Evolutionary conservation across 164 flowering plant genomes (phyloP).

Genomic region (Vitis vinifera): DNA sequence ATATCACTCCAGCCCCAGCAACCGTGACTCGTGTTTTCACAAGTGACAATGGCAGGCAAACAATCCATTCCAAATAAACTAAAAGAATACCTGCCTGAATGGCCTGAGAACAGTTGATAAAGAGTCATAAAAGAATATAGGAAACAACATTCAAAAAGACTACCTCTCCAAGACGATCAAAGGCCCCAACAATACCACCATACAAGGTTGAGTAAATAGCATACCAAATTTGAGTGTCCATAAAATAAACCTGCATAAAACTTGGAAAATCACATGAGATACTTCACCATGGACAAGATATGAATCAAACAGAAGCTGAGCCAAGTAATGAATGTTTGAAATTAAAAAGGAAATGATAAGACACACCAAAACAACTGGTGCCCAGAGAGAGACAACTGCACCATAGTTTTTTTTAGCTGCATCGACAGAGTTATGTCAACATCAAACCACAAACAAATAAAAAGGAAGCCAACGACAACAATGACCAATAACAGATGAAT

Average conservation of each 20-base stretch:
- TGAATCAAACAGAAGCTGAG: neutral
- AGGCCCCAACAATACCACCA: slow-evolving; percentile 93
- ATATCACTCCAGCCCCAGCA: too few species aligned
- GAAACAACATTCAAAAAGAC: neutral
- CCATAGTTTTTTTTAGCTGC: slow-evolving; percentile 81
- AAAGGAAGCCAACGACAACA: slow-evolving; percentile 6
- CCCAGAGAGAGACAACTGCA: slow-evolving; percentile 85
- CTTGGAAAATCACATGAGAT: slow-evolving; percentile 8
- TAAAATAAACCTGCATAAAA: slow-evolving; percentile 79
- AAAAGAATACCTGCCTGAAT: neutral
- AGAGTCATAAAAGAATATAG: neutral
- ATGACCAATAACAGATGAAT: slow-evolving; percentile 12
- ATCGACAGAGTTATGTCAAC: slow-evolving; percentile 22
- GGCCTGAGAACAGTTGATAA: neutral
- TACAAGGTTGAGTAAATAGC: slow-evolving; percentile 76
- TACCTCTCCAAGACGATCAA: slow-evolving; percentile 96
- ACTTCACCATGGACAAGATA: slow-evolving; percentile 1
- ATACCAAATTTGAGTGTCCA: slow-evolving; percentile 99
- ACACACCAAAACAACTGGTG: slow-evolving; percentile 78
- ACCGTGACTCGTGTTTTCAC: too few species aligned
- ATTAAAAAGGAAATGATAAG: slow-evolving; percentile 4
- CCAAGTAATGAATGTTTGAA: neutral
- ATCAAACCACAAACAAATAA: neutral
- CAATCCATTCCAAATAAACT: neutral
- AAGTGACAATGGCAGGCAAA: neutral